Evolutionary conservation across 352 stramenopile species (phyloP).

Genomic region (Phytophthora capsici): DNA sequence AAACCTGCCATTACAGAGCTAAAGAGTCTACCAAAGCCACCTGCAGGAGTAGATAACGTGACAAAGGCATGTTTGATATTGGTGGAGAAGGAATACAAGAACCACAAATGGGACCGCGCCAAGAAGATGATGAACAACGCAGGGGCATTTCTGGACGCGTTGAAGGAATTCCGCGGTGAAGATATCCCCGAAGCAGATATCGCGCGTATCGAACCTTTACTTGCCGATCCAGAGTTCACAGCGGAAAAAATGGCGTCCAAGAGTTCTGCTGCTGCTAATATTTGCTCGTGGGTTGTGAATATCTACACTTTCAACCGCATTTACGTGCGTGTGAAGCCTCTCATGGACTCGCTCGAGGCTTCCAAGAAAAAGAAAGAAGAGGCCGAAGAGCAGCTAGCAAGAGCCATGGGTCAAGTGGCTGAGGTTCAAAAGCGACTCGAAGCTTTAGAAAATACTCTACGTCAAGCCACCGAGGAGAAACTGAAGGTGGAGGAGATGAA

Average conservation of each 20-base stretch:
- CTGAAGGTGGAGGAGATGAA: slow-evolving; percentile 96
- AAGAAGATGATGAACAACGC: slow-evolving; percentile 99
- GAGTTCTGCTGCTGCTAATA: slow-evolving; percentile 95
- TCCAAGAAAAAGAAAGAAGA: slow-evolving; percentile 94
- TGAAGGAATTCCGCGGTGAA: slow-evolving; percentile 94
- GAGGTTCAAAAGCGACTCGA: slow-evolving; percentile 94
- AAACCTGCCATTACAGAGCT: slow-evolving; percentile 97
- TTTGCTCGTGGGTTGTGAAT: slow-evolving; percentile 98
- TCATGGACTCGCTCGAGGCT: slow-evolving; percentile 97
- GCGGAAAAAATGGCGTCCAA: slow-evolving; percentile 97
- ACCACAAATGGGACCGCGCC: slow-evolving; percentile 98
- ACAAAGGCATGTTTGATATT: slow-evolving; percentile 97
- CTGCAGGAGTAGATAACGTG: slow-evolving; percentile 95
- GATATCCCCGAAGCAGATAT: slow-evolving; percentile 97
- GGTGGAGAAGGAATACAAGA: slow-evolving; percentile 98
- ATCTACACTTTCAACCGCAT: slow-evolving; percentile 99
- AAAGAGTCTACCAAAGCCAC: slow-evolving; percentile 96
- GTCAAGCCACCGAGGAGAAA: slow-evolving; percentile 95
- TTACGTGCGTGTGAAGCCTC: slow-evolving; percentile 98
- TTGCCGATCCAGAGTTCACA: slow-evolving; percentile 94
- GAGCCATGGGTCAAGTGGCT: slow-evolving; percentile 93
- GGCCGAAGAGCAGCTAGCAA: slow-evolving; percentile 92
- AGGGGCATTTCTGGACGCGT: slow-evolving; percentile 93
- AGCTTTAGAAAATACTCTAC: slow-evolving; percentile 93
- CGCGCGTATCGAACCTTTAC: slow-evolving; percentile 90